A percentile compares a stretch with the other conserved stretches of the same genome.
Conservation (phyloP, 2,329 filamentous ascomycete species). For the Colletotrichum sp. region DNA sequence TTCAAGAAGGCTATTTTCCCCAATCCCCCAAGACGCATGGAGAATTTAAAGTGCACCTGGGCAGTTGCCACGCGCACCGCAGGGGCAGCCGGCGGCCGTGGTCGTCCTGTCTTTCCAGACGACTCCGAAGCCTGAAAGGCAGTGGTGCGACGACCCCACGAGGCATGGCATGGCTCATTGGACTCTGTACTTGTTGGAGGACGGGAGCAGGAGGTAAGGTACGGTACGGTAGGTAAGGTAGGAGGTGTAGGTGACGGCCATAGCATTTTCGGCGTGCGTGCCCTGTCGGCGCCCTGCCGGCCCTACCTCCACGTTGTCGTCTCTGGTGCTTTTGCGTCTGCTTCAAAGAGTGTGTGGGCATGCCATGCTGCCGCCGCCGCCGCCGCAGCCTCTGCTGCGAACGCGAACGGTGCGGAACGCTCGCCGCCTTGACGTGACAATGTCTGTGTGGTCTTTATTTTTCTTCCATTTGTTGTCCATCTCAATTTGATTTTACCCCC, state of each 20-base stretch:
- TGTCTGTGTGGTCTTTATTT: not conserved
- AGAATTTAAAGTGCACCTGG: not conserved
- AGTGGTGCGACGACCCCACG: constrained; percentile 6
- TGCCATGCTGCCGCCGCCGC: not conserved
- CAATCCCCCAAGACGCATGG: not conserved
- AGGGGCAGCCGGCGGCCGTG: not conserved
- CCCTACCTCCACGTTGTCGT: not conserved
- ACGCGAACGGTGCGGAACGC: not conserved
- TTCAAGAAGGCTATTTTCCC: not conserved
- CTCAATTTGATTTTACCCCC: not conserved
- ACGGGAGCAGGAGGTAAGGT: not conserved
- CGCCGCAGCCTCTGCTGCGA: not conserved
- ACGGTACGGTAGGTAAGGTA: not conserved
- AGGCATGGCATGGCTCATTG: not conserved
- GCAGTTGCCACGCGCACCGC: constrained; percentile 3
- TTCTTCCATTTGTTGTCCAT: not conserved
- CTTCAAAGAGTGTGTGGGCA: not conserved
- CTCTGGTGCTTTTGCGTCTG: not conserved
- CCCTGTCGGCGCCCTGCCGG: constrained; percentile 18
- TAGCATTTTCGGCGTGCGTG: constrained; percentile 10
- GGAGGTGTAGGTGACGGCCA: not conserved
- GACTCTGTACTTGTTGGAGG: not conserved
- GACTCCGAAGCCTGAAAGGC: not conserved
- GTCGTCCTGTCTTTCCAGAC: constrained; percentile 2
- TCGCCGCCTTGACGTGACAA: constrained; percentile 1